Percentiles rank a stretch among this genome's conserved stretches.
Evolutionary conservation across 495 filamentous ascomycete genomes (phyloP).

Genomic region (Acidiella bohemica): DNA sequence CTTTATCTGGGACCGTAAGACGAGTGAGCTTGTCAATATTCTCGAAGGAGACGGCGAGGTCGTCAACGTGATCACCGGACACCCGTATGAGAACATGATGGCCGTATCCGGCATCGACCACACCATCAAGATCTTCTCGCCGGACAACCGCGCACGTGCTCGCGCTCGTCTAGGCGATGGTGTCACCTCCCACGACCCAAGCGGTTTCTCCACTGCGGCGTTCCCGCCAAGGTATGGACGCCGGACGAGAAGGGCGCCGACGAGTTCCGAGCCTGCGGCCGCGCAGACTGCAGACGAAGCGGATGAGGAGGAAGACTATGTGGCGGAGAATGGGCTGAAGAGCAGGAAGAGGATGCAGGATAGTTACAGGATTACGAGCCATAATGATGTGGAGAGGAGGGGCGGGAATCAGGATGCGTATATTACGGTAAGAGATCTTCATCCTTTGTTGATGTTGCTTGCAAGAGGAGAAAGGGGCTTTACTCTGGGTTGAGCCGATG

Average conservation of each 20-base stretch:
- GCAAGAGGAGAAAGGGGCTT: slow-evolving; percentile 8
- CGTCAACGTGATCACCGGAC: slow-evolving; percentile 61
- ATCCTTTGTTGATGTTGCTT: slow-evolving; percentile 8
- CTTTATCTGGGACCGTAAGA: slow-evolving; percentile 60
- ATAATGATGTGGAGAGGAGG: slow-evolving; percentile 47
- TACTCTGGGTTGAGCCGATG: no score
- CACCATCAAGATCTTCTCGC: slow-evolving; percentile 64
- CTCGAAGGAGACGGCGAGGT: slow-evolving; percentile 59
- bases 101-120: slow-evolving; percentile 62
- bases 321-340: slow-evolving; percentile 32
- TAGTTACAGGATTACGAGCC: slow-evolving; percentile 48
- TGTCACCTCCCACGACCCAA: slow-evolving; percentile 29
- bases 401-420: slow-evolving; percentile 49
- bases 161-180: slow-evolving; percentile 44
- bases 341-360: slow-evolving; percentile 48
- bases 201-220: slow-evolving; percentile 29
- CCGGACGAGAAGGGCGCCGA: not conserved
- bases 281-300: not conserved
- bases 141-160: slow-evolving; percentile 46
- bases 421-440: slow-evolving; percentile 39
- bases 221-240: slow-evolving; percentile 13
- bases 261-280: slow-evolving; percentile 8
- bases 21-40: slow-evolving; percentile 50
- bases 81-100: slow-evolving; percentile 59
- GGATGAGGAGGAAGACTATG: slow-evolving; percentile 15